These are phyloP conservation scores for Penicillium aurantiogriseum DNA, from an alignment of 2,329 filamentous ascomycete species.

Conservation along the genomic window DNA sequence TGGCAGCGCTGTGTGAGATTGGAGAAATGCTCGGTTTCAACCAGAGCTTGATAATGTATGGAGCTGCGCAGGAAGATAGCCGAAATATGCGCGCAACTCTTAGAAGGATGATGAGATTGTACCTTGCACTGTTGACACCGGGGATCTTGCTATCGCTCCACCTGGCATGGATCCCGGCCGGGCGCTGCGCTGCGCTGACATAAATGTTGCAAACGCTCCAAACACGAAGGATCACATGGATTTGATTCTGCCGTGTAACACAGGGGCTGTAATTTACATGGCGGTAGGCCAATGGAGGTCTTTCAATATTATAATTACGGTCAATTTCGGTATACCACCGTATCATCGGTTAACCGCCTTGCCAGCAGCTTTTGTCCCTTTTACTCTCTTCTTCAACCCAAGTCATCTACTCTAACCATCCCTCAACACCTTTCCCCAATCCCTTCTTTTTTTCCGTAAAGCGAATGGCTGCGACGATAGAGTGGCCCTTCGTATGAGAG, in stretches of 20 bases:
- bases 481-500: slow-evolving; percentile 40
- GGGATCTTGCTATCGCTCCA: slow-evolving; percentile 24
- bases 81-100: slow-evolving; percentile 1
- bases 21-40: slow-evolving; percentile 9
- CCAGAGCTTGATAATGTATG: slow-evolving; percentile 24
- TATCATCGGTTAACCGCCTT: slow-evolving; percentile 18
- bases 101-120: slow-evolving; percentile 1
- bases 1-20: slow-evolving; percentile 16
- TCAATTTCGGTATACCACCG: not conserved
- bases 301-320: not conserved
- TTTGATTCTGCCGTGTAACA: not conserved
- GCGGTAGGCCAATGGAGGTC: not conserved
- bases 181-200: slow-evolving; percentile 25
- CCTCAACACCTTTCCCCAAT: slow-evolving; percentile 19
- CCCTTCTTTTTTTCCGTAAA: slow-evolving; percentile 36
- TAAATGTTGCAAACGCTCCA: slow-evolving; percentile 22
- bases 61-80: not conserved
- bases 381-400: slow-evolving; percentile 24
- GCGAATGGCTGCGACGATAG: slow-evolving; percentile 36
- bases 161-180: slow-evolving; percentile 32
- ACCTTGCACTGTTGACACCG: slow-evolving; percentile 16
- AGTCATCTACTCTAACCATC: slow-evolving; percentile 11
- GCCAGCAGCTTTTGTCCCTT: slow-evolving; percentile 24
- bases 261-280: slow-evolving; percentile 13
- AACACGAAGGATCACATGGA: slow-evolving; percentile 27